Evolutionary conservation across 2,329 filamentous ascomycete species (phyloP), one percentile per base, ranked within the genome.

Genomic region (Ophiosphaerella narmari): DNA sequence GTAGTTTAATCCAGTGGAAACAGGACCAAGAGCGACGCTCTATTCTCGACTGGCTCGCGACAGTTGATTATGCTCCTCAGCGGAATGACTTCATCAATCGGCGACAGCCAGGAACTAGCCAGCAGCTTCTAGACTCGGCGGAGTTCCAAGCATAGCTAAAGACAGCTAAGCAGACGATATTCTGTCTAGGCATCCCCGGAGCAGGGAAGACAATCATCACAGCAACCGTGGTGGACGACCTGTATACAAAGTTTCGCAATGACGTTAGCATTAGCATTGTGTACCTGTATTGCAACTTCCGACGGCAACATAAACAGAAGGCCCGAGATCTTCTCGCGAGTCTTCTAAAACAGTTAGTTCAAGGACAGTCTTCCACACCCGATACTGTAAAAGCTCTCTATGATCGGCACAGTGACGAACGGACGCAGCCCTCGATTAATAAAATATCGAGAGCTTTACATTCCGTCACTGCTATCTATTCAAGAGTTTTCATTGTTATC

Each of bases 211-310:
- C 78, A 0, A 77, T 80, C 4, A 44, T 78, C 0, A 61, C 75
- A 0, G 72, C 78, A 0, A 71, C 75, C 7, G 70, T 77, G 0
- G 54, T 82, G 0, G 67, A 81, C 2, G 9, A 79, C 18, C 63
- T 82, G 0, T 82, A 76, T 21, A n/a, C 81, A 0, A 83, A 79
- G 42, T 79, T 73, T 62, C 75, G 78, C 44, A 80, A 75, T 57
- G 23, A 36, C 60, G 5, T 43, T 49, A 39, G 46, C 45, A 7
- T 53, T 29, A 8, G 24, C 8, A 29, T 29, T 29, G 24, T 8
- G 8, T 29, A 29, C 24, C 24, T 29, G 8, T 29, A 29, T 29
- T 29, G 24, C 24, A 29, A 29, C 24, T 29, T 29, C 24, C 5
- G 8, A 29, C 24, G 24, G 8, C 5, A 29, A 8, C 5, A 29